Conservation (phyloP, 2,329 filamentous ascomycete species). For the Paecilomyces formosus region DNA sequence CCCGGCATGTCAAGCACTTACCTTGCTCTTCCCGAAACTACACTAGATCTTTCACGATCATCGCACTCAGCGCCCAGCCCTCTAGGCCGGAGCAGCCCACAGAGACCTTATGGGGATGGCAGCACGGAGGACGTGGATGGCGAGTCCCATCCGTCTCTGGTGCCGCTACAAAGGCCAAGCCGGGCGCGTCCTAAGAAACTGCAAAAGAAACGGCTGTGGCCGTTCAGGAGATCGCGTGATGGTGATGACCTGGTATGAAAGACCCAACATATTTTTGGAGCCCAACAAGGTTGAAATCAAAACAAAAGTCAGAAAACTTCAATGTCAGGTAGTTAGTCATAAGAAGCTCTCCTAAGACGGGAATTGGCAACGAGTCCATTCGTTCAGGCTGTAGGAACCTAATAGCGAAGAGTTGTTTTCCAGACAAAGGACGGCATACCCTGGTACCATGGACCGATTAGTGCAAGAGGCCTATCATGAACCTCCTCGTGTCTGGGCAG, state of each 20-base stretch:
- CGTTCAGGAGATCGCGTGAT: neutral
- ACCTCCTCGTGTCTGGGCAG: neutral
- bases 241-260: neutral
- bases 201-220: neutral
- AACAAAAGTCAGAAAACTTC: neutral
- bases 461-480: neutral
- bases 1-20: neutral
- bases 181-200: neutral
- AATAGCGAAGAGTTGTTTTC: neutral
- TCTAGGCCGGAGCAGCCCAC: slow-evolving; percentile 24
- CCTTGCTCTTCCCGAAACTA: slow-evolving; percentile 9
- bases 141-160: neutral
- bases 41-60: slow-evolving; percentile 10
- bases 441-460: neutral
- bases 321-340: neutral
- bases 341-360: neutral
- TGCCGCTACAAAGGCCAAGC: neutral
- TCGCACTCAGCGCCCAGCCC: slow-evolving; percentile 24
- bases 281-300: neutral
- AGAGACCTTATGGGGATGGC: slow-evolving; percentile 5
- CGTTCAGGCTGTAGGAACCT: neutral
- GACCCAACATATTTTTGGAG: neutral
- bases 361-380: neutral
- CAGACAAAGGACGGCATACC: neutral
- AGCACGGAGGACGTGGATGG: neutral